Evolutionary conservation across 148 eudicot species (phyloP).

Genomic region (Bassia scoparia): DNA sequence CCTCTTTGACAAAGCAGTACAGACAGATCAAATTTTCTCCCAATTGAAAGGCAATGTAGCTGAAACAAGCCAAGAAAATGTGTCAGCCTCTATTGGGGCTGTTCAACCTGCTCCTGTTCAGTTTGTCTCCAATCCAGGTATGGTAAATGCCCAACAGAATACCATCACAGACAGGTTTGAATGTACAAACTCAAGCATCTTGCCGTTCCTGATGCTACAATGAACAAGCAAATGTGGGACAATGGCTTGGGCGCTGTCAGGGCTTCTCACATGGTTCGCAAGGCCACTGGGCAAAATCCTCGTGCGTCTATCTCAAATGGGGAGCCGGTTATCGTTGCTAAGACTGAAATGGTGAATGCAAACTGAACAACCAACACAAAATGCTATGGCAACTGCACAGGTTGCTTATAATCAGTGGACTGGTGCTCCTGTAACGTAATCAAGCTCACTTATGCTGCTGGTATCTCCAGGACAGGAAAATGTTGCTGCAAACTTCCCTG

Average conservation of each 20-base stretch:
- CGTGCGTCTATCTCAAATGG: conserved; percentile 48
- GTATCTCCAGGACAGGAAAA: conserved; percentile 44
- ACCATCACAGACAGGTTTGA: conserved; percentile 28
- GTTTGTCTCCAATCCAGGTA: conserved; percentile 22
- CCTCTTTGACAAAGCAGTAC: conserved; percentile 23
- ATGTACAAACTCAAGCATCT: conserved; percentile 12
- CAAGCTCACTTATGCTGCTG: conserved; percentile 32
- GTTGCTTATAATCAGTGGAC: conserved; percentile 57
- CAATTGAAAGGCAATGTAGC: conserved; percentile 22
- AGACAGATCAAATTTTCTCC: conserved; percentile 17
- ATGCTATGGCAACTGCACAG: conserved; percentile 33
- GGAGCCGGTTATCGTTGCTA: conserved; percentile 33
- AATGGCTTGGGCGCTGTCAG: conserved; percentile 18
- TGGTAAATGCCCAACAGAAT: conserved; percentile 31
- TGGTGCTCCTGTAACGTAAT: conserved; percentile 30
- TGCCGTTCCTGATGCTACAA: conserved; percentile 19
- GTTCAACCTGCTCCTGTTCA: conserved; percentile 26
- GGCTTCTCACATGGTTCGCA: conserved; percentile 28
- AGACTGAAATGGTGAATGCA: conserved; percentile 24
- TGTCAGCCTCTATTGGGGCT: conserved; percentile 21
- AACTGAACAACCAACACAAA: conserved; percentile 22
- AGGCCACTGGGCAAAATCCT: conserved; percentile 35
- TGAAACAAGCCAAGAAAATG: conserved; percentile 33
- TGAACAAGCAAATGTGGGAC: conserved; percentile 12
- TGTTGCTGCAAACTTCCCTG: conserved; percentile 37